Base-by-base conservation (phyloP, 2,329 filamentous ascomycete species). In the Sphaceloma murrayae region DNA sequence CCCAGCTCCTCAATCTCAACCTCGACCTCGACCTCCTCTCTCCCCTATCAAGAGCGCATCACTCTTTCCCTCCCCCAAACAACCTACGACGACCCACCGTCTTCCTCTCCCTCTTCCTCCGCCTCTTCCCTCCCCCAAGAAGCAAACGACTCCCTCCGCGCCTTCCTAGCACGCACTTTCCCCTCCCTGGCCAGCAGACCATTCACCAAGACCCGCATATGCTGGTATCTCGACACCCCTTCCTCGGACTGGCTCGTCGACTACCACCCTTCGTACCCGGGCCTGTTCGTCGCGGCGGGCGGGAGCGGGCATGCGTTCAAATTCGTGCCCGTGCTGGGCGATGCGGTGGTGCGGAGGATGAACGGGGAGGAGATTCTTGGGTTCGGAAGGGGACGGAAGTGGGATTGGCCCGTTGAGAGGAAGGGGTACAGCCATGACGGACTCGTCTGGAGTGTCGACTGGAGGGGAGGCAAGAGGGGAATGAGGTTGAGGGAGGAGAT, bases 241-340 rank as follows among this genome's bases (percentile, higher is more conserved):
- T 63, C 67, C 11, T 73, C 74, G 22, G 68, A 76, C 44, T 77
- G 73, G 52, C 59, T 78, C 3, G 66, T 78, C 34, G 65, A 68
- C 29, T 65, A 67, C 45, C 68, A 75, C 38, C 72, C 73, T 0
- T 58, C 52, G 11, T 71, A 67, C 49, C 54, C 58, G n/a, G 67
- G 69, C 0, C 53, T 80, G 0, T 72, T 78, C 53, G 65, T 80
- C 0, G 75, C 75, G 2, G 79, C 76, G 0, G 77, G 74, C 1
- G 78, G 77, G 0, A 73, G 68, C 26, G 77, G 77, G 0, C 77
- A 80, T 56, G 77, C 66, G 0, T 80, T 78, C 57, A 80, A 79
- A 52, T 79, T 75, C 48, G 53, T 78, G 38, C 76, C 76, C 0
- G 70, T 72, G 2, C 67, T 80, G 50, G 75, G 76, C 1, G 68